phyloP scores from a whole-genome alignment of 129 eudicot genomes.

The Kitagawia praeruptora region DNA sequence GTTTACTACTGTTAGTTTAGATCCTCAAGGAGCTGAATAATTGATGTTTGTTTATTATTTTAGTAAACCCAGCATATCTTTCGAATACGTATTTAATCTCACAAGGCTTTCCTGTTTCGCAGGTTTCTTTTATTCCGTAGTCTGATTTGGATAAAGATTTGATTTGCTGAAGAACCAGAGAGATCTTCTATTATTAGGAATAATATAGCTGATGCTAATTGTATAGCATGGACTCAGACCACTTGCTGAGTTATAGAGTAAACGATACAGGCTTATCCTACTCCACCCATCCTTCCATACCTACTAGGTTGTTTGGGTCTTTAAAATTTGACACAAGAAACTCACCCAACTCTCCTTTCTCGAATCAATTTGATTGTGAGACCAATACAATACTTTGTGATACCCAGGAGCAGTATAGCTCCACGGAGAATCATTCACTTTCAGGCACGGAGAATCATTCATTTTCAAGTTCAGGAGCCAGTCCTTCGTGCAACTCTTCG shows the following conservation, averaged over 20 bases:
- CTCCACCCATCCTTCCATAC: conserved; percentile 30
- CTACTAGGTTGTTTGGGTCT: conserved; percentile 33
- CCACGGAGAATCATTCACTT: conserved; percentile 28
- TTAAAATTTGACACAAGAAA: conserved; percentile 46
- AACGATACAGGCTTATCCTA: conserved; percentile 40
- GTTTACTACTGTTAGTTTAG: background rate
- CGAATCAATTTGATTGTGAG: conserved; percentile 46
- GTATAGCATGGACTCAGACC: conserved; percentile 62
- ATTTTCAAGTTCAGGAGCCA: conserved; percentile 46
- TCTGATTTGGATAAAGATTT: background rate
- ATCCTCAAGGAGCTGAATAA: background rate
- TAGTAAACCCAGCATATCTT: background rate
- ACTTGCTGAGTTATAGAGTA: conserved; percentile 34
- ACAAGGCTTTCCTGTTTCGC: background rate
- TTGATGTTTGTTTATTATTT: background rate
- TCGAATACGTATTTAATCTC: background rate
- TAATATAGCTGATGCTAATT: conserved; percentile 30
- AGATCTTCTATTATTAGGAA: background rate
- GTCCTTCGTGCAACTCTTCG: conserved; percentile 44
- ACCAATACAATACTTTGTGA: conserved; percentile 34
- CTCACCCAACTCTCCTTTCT: conserved; percentile 82
- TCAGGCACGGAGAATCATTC: conserved; percentile 32
- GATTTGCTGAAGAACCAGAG: background rate
- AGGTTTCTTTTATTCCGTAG: background rate
- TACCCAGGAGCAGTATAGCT: conserved; percentile 48